phyloP scores from a whole-genome alignment of 225 moss, liverwort and hornwort species.

The Pleurozium schreberi region DNA sequence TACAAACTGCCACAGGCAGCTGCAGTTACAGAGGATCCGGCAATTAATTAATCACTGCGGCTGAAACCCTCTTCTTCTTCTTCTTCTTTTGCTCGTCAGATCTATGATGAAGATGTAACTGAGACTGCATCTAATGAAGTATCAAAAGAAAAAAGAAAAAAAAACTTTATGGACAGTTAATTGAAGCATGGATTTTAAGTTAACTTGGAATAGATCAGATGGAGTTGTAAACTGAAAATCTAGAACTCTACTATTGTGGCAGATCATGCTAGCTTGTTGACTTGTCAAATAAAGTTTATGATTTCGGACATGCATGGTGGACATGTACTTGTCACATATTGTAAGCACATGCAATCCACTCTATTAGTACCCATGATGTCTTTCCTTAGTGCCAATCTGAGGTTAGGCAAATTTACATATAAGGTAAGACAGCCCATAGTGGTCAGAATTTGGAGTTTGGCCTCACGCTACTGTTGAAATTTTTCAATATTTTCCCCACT shows the following conservation, averaged over 20 bases:
- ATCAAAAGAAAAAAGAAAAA: not conserved
- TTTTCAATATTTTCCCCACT: too few species aligned
- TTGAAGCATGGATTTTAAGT: not conserved
- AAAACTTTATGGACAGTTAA: not conserved
- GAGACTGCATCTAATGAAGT: not conserved
- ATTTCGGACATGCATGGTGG: constrained; percentile 2
- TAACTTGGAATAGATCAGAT: not conserved
- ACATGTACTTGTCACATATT: constrained; percentile 1
- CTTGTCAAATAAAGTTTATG: not conserved
- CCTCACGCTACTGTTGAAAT: too few species aligned
- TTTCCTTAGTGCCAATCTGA: not conserved
- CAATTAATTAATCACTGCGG: constrained; percentile 8
- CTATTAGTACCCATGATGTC: not conserved
- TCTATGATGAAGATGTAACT: not conserved
- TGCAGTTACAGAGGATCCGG: constrained; percentile 11
- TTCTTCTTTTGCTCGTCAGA: not conserved
- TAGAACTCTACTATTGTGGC: not conserved
- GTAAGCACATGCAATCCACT: not conserved
- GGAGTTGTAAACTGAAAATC: not conserved
- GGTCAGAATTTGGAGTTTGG: too few species aligned
- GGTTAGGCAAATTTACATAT: too few species aligned
- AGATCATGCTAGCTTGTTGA: not conserved
- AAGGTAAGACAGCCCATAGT: too few species aligned
- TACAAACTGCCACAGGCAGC: not conserved
- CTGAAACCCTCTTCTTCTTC: not conserved